Conservation (phyloP, 2,329 filamentous ascomycete species). For the Lachnellula subtilissima region DNA sequence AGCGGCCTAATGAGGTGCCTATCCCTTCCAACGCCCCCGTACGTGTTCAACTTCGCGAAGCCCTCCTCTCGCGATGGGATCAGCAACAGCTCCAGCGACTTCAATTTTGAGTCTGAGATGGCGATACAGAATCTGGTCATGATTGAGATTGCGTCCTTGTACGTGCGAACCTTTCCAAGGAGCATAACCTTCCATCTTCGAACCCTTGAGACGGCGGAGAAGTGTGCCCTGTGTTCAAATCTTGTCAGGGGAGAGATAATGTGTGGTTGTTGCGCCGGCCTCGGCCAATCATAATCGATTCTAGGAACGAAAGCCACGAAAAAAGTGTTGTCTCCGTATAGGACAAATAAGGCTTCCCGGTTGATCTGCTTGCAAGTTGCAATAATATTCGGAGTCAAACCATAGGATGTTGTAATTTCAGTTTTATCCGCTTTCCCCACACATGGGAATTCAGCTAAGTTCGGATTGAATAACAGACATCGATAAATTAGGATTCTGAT, state of each 20-base stretch:
- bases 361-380: background rate
- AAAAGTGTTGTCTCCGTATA: background rate
- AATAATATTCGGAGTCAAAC: background rate
- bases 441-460: background rate
- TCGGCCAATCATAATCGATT: background rate
- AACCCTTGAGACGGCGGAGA: background rate
- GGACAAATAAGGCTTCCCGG: background rate
- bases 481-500: background rate
- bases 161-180: background rate
- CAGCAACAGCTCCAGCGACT: background rate
- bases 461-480: background rate
- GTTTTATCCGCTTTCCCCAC: background rate
- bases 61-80: background rate
- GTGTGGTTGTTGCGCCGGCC: background rate
- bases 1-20: background rate
- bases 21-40: too few relatives aligned
- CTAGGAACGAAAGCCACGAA: background rate
- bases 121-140: background rate
- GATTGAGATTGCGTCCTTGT: background rate
- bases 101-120: background rate
- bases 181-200: background rate
- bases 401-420: background rate
- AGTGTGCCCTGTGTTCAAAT: background rate
- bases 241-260: background rate
- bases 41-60: background rate